Base-by-base conservation (phyloP, 192 early-diverging fungal genomes). In the Jimgerdemannia lactiflua region DNA sequence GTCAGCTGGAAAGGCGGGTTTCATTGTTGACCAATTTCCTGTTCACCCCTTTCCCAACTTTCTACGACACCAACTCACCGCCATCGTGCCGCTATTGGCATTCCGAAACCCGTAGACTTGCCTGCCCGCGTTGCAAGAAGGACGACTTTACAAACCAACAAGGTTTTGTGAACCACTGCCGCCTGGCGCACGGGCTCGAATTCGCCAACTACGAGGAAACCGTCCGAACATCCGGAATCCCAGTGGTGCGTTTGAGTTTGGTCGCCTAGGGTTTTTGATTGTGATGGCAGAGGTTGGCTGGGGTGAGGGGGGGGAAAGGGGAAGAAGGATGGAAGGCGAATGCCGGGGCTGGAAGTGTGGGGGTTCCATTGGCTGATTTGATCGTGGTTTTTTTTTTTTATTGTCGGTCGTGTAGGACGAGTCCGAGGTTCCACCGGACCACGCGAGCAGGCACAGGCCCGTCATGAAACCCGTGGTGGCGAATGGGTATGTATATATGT, bases 131-230 rank as follows among this genome's bases (percentile, higher is more conserved):
- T n/a, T 97, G 96, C 82, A 82, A 86, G 9, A 86, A 95, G 64
- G 84, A 86, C 42, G 86, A 93, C 64, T 97, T 97, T 83, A 86
- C 86, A 43, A 95, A 89, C 74, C 86, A 92, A 64, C 94, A 94
- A 77, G 94, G 95, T n/a, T 95, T 97, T 76, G 74, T 95, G 19
- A 95, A 94, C 74, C 96, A 97, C 75, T 93, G 90, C 78, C 88
- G 95, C 19, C 74, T 93, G 18, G 84, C 87, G 9, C 95, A 96
- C 79, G 76, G 84, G 41, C 75, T 89, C 9, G 91, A 94, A 67
- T 97, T 95, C 83, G 86, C 91, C 6, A 91, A 86, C 67, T 87
- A 92, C 69, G 90, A 91, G 39, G 93, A 95, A 42, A 93, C 93
- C 2, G 88, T 93, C 44, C 77, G 88, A 39, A 75, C 84, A 43